These are phyloP conservation scores for Botrytis sinoallii DNA, from an alignment of 2,329 filamentous ascomycete genomes.

Conservation along the genomic window DNA sequence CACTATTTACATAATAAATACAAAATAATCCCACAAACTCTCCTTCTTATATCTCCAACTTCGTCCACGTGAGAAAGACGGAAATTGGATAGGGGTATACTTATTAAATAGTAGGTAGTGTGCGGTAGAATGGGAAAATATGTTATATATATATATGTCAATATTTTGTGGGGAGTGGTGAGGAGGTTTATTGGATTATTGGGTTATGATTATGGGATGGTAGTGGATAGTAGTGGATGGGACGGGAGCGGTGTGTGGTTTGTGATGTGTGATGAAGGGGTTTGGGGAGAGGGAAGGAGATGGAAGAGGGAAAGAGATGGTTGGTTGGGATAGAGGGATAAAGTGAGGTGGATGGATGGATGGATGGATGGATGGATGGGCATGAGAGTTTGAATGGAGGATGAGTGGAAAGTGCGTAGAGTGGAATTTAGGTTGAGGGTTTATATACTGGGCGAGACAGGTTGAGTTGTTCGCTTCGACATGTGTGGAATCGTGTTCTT, in stretches of 20 bases:
- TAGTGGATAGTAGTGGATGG: neutral
- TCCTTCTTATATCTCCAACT: neutral
- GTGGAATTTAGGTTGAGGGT: neutral
- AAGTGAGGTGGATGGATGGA: too few relatives aligned
- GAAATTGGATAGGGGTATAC: neutral
- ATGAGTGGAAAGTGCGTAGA: neutral
- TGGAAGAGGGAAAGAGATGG: too few relatives aligned
- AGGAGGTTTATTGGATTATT: neutral
- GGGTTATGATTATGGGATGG: too few relatives aligned
- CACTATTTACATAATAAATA: neutral
- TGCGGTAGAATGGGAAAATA: neutral
- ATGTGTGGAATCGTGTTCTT: neutral
- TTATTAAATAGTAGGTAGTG: neutral
- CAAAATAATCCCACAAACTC: neutral
- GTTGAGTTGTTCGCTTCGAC: neutral
- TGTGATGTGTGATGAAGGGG: neutral
- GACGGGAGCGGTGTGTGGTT: neutral
- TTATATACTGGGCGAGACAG: neutral
- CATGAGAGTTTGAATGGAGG: neutral
- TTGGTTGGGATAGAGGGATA: neutral
- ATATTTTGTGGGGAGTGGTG: neutral
- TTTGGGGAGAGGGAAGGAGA: too few relatives aligned
- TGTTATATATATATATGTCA: neutral
- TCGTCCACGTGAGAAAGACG: accelerated
- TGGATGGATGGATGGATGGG: too few relatives aligned